These are phyloP conservation scores for Myrica gale DNA, from an alignment of 306 rosid genomes.

Conservation along the genomic window DNA sequence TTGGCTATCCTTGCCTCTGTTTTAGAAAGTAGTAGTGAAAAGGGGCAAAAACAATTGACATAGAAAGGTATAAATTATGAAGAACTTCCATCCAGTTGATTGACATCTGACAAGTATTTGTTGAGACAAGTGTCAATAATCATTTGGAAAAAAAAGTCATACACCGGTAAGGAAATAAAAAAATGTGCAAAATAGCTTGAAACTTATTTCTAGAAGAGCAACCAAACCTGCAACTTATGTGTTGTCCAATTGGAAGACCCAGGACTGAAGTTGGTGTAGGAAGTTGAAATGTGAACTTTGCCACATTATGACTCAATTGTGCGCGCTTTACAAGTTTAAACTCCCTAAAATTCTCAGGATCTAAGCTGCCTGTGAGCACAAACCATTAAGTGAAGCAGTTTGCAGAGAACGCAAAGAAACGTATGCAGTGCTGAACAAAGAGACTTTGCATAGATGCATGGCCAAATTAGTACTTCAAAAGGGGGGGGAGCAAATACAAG, in stretches of 20 bases:
- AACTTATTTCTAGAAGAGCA: background rate
- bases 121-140: background rate
- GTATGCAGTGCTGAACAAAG: background rate
- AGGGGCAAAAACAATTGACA: constrained; percentile 3
- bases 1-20: constrained; percentile 87
- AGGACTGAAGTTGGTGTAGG: constrained; percentile 75
- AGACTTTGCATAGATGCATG: background rate
- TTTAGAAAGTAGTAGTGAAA: constrained; percentile 17
- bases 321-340: constrained; percentile 77
- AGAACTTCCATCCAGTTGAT: background rate
- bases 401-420: background rate
- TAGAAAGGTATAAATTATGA: background rate
- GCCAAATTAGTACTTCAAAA: background rate
- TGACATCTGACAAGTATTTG: background rate
- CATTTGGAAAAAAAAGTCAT: background rate
- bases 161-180: background rate
- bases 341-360: constrained; percentile 70
- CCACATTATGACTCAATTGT: constrained; percentile 94
- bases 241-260: constrained; percentile 99
- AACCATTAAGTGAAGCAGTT: constrained; percentile 23
- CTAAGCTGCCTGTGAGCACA: constrained; percentile 54
- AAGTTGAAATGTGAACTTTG: constrained; percentile 81
- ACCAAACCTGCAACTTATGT: constrained; percentile 90
- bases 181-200: background rate
- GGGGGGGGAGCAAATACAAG: background rate